Conservation (phyloP, 108 stramenopile species). For the Heterococcus sp. region DNA sequence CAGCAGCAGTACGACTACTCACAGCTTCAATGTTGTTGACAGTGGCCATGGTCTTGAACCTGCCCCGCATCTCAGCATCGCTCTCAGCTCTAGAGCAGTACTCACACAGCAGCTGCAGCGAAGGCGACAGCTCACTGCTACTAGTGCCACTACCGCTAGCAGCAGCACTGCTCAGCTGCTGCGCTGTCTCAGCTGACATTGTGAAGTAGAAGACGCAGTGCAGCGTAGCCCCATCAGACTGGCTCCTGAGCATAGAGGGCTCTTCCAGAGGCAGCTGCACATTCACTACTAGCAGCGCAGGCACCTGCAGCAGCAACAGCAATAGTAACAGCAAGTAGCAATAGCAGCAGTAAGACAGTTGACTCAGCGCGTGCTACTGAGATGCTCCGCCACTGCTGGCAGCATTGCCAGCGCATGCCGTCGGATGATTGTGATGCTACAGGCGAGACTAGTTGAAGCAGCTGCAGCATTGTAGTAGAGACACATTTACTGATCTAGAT, state of each 20-base stretch:
- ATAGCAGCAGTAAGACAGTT: no score
- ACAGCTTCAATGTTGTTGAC: constrained; percentile 24
- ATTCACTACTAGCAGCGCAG: constrained; percentile 36
- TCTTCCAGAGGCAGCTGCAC: constrained; percentile 37
- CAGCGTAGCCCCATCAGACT: constrained; percentile 17
- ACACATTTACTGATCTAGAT: no score
- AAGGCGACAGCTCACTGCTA: background rate
- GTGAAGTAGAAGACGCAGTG: constrained; percentile 43
- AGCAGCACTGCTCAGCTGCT: background rate
- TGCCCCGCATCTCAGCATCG: constrained; percentile 6
- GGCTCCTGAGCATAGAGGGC: constrained; percentile 1
- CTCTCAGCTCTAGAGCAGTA: constrained; percentile 1
- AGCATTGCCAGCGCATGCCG: no score
- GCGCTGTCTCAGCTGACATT: constrained; percentile 19
- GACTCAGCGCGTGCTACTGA: no score
- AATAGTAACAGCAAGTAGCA: background rate
- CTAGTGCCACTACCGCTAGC: background rate
- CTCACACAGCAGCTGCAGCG: constrained; percentile 20
- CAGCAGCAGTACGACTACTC: background rate
- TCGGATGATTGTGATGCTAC: no score
- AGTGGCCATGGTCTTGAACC: constrained; percentile 27
- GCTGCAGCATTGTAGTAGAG: no score
- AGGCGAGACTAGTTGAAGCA: no score
- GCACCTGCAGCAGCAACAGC: constrained; percentile 8
- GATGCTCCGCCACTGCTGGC: no score